phyloP scores from a whole-genome alignment of 192 early-diverging fungal species.

The Rhizoclosmatium sp. region DNA sequence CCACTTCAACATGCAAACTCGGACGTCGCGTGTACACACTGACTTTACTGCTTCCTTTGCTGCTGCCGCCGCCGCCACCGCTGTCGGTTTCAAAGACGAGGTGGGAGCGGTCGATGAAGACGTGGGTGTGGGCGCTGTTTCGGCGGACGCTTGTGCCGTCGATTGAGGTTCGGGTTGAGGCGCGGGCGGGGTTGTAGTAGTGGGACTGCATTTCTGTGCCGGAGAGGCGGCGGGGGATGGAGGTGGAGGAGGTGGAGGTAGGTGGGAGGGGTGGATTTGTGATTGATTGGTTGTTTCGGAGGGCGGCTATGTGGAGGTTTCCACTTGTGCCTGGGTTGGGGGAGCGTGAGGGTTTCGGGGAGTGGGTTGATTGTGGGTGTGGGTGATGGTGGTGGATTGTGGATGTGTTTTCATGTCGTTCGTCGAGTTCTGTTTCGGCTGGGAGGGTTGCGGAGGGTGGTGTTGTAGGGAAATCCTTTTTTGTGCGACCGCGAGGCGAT shows the following conservation, averaged over 20 bases:
- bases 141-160: not conserved
- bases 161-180: not conserved
- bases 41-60: conserved; percentile 10
- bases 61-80: not conserved
- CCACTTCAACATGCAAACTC: conserved; percentile 38
- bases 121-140: conserved; percentile 3
- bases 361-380: not conserved
- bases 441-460: not conserved
- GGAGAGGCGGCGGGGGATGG: not conserved
- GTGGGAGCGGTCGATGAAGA: conserved; percentile 19
- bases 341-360: not conserved
- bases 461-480: not conserved
- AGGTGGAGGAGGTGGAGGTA: not conserved
- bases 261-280: not conserved
- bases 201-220: not conserved
- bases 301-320: not conserved
- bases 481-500: conserved; percentile 4
- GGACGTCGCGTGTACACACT: conserved; percentile 5
- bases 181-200: conserved; percentile 16
- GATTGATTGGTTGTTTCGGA: not conserved
- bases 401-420: not conserved
- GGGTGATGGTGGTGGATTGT: not conserved
- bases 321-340: not conserved
- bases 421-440: not conserved
- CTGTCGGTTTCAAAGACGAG: conserved; percentile 7